Evolutionary conservation across 2,329 filamentous ascomycete genomes (phyloP).

Genomic region (Aspergillus cejpii): DNA sequence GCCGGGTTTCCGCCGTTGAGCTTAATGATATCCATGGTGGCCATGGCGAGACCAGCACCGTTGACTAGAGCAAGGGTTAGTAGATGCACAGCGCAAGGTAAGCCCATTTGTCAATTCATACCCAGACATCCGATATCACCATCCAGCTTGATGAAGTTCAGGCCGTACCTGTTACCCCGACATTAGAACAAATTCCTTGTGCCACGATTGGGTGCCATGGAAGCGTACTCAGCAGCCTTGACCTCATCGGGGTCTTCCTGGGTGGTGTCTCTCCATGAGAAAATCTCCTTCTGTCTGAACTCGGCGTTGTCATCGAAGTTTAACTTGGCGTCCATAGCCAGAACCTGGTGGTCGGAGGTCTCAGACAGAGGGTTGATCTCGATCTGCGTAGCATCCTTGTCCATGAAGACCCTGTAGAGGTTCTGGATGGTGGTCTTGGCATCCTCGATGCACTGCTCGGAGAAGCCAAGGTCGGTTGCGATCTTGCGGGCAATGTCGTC

Average conservation of each 20-base stretch:
- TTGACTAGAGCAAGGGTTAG: constrained; percentile 56
- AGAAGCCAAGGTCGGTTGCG: constrained; percentile 89
- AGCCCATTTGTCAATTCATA: constrained; percentile 20
- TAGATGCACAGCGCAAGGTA: neutral
- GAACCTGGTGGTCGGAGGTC: constrained; percentile 94
- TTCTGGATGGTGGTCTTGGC: constrained; percentile 97
- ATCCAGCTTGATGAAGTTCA: constrained; percentile 99
- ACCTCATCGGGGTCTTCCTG: constrained; percentile 98
- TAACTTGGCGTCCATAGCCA: constrained; percentile 99
- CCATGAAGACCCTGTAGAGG: constrained; percentile 96
- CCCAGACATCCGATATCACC: constrained; percentile 93
- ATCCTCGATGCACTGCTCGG: constrained; percentile 92
- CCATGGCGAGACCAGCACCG: constrained; percentile 98
- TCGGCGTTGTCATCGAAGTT: constrained; percentile 98
- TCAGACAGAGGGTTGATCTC: constrained; percentile 99
- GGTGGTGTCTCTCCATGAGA: constrained; percentile 83
- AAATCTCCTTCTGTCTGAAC: constrained; percentile 95
- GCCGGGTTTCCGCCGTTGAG: constrained; percentile 91
- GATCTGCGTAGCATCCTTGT: constrained; percentile 98
- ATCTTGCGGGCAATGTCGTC: constrained; percentile 90
- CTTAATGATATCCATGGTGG: constrained; percentile 99
- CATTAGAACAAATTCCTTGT: constrained; percentile 11
- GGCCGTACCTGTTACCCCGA: constrained; percentile 50
- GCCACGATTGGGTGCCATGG: neutral
- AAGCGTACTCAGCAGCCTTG: constrained; percentile 73